These are phyloP conservation scores for Mrakia gelida DNA, from an alignment of 768 basidiomycete genomes.

Conservation along the genomic window DNA sequence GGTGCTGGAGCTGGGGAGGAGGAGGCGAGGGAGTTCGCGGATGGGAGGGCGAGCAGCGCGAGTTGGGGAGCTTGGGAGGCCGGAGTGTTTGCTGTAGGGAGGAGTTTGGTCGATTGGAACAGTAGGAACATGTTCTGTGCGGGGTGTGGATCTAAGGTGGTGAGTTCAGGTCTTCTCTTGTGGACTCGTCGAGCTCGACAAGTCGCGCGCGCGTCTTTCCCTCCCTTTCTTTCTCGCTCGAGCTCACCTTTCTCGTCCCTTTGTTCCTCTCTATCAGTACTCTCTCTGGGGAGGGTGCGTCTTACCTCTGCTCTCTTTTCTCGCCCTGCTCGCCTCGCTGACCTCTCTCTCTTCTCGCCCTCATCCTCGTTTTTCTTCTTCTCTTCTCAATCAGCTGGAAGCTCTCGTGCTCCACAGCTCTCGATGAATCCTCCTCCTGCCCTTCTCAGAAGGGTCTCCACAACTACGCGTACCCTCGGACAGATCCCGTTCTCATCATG, in stretches of 20 bases:
- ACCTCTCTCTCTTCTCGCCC: neutral
- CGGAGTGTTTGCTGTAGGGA: conserved; percentile 68
- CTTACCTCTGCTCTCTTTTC: neutral
- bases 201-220: neutral
- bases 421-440: conserved; percentile 36
- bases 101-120: conserved; percentile 91
- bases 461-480: conserved; percentile 64
- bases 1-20: no score
- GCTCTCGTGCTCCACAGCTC: conserved; percentile 61
- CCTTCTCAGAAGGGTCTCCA: conserved; percentile 63
- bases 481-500: conserved; percentile 77
- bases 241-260: neutral
- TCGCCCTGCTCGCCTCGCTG: neutral
- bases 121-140: conserved; percentile 88
- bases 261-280: conserved; percentile 7
- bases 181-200: neutral
- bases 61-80: conserved; percentile 62
- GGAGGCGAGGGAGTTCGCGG: conserved; percentile 23
- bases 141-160: conserved; percentile 66
- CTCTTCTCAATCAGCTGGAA: conserved; percentile 63
- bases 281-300: conserved; percentile 28
- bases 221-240: neutral
- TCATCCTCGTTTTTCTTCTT: neutral
- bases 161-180: neutral
- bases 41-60: conserved; percentile 54